Evolutionary conservation across 1,284 basidiomycete genomes (phyloP), one percentile per base, ranked within the genome.

Genomic region (Pterulicium gracile): DNA sequence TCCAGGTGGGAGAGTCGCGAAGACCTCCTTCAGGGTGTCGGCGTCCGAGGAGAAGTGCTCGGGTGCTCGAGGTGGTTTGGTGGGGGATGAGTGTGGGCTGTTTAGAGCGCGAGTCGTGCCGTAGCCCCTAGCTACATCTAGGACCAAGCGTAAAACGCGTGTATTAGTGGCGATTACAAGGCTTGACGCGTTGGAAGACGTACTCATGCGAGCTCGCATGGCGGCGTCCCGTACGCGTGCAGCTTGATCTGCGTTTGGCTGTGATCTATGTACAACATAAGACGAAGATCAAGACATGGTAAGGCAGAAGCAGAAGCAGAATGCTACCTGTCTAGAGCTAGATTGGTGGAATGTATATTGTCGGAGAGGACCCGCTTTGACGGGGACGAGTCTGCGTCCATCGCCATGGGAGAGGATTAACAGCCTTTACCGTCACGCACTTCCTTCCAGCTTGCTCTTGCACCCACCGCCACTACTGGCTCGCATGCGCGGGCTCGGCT

Each of bases 111-210:
- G 54, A 43, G 67, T 55, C 22, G 65, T 68, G 39, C 58, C 54
- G 53, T 77, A 78, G 34, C 75, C 75, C 55, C 76, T 68, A 4
- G 62, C 63, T 18, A 78, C 75, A 53, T 61, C 74, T 78, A 48
- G 19, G 42, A 43, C 46, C 21, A 56, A 48, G 56, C 49, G 56
- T 64, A 44, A 58, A 55, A 58, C 58, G 58, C 53, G 58, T 58
- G 48, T n/a, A 7, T 15, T 5, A 39, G 7, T 32, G 7, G n/a
- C n/a, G 27, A 10, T 32, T 32, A n/a, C 27, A 32, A 32, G 27
- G 10, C 27, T 32, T n/a, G 27, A 32, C 10, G n/a, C n/a, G n/a
- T 27, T 4, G 24, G 43, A 10, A 3, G 24, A 61, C 59, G 52
- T 36, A 64, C 60, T 47, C 54, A 65, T 61, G 52, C 60, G 14